Evolutionary conservation across 768 basidiomycete species (phyloP), one percentile per base, ranked within the genome.

Genomic region (Baorangia bicolor): DNA sequence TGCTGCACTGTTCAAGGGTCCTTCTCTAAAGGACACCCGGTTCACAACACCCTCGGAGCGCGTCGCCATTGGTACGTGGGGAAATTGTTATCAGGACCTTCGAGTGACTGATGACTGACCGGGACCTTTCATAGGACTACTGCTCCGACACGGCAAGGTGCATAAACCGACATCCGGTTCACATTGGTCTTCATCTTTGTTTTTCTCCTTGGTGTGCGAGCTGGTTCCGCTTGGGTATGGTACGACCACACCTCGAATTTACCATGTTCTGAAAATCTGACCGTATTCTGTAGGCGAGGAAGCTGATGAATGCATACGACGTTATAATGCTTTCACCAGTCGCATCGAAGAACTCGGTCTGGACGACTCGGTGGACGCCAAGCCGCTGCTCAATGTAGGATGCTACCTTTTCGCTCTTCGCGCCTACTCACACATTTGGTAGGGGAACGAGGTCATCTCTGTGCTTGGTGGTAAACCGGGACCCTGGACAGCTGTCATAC

Each of bases 121-220:
- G n/a, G n/a, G n/a, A n/a, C n/a, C 30, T 53, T 21, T 46, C 4
- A 31, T 64, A 86, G 93, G 92, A 5, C 70, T 87, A 31, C 68
- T 91, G 5, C 75, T 96, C 38, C 81, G 94, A 30, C 75, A 90
- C 10, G 82, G 79, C 69, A 62, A 65, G 34, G 78, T 94, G 13
- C 90, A 93, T 62, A 85, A 86, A 65, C 71, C 78, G 1, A 67
- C 71, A 30, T 80, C 80, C 7, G 90, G 84, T 16, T 78, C 81
- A 12, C 79, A 84, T 44, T 95, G 90, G 92, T 75, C 84, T 21
- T 79, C 77, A 4, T 87, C 90, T 10, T 60, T 91, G 35, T 66
- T 93, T 10, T 94, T 94, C 68, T 84, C 92, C 2, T 72, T 93
- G 39, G 76, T 90, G 7, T 83, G 84, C 64, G 89, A 94, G 59